These are phyloP conservation scores for Gossypium mustelinum DNA, from an alignment of 345 rosid species.

Conservation along the genomic window DNA sequence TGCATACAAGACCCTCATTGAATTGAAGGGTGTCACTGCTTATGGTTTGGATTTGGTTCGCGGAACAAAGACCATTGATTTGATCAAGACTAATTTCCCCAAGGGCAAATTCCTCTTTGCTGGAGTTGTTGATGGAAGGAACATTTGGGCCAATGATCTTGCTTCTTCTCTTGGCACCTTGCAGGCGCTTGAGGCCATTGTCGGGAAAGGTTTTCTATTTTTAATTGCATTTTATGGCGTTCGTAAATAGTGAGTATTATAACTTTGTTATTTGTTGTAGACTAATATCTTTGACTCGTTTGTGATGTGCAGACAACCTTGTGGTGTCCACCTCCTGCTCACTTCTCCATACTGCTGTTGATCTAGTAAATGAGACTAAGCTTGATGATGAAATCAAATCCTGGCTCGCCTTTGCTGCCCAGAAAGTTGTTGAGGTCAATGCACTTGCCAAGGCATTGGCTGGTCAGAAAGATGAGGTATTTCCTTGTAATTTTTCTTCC, in stretches of 20 bases:
- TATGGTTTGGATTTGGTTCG: constrained; percentile 88
- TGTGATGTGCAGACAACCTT: constrained; percentile 57
- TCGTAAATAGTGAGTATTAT: neutral
- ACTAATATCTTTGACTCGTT: neutral
- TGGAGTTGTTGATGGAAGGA: constrained; percentile 97
- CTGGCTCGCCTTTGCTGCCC: constrained; percentile 98
- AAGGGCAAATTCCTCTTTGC: constrained; percentile 82
- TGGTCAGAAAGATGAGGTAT: constrained; percentile 83
- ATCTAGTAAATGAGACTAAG: constrained; percentile 82
- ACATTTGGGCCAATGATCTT: constrained; percentile 98
- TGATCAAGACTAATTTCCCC: constrained; percentile 80
- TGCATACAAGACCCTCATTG: constrained; percentile 71
- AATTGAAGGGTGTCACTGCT: constrained; percentile 82
- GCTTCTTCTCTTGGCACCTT: constrained; percentile 66
- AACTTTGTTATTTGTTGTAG: neutral
- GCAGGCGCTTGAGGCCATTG: constrained; percentile 59
- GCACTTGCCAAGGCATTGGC: constrained; percentile 89
- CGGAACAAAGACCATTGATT: constrained; percentile 73
- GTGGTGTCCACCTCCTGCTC: constrained; percentile 97
- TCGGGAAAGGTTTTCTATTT: constrained; percentile 66
- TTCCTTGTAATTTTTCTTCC: neutral
- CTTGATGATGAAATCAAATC: constrained; percentile 83
- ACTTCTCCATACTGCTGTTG: constrained; percentile 96
- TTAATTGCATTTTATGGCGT: constrained; percentile 4
- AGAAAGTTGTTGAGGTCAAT: constrained; percentile 89